Evolutionary conservation across 768 basidiomycete species (phyloP), one percentile per base, ranked within the genome.

Genomic region (Phylloporus arenicola): DNA sequence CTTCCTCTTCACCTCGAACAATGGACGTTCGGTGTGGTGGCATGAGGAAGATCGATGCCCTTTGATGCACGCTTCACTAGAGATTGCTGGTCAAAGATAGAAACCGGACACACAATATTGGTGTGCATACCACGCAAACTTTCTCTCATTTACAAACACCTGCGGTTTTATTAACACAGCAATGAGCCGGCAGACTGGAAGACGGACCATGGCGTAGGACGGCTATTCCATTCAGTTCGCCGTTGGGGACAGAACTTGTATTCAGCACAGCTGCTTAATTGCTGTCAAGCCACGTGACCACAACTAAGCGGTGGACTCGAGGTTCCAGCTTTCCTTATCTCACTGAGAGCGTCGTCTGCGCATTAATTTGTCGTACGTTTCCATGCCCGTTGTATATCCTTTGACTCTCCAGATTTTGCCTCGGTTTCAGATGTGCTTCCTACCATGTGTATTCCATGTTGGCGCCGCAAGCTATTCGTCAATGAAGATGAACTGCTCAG

Each of bases 1-100:
- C 65, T 95, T 93, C 74, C 87, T 89, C 76, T 92, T 90, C 51
- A 95, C 84, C 66, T 94, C 90, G 55, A 89, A 92, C n/a, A 96
- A 75, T 4, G 92, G 91, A 17, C 93, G 76, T 58, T 92, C 88
- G 27, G 82, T 82, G 64, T 96, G 93, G 43, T 79, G 79, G 66
- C 93, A 96, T 13, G 82, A 82, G 3, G 91, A 92, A 12, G 92
- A 93, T 47, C 93, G 83, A 62, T 96, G 92, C 0, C 93, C 93
- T 70, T 93, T 93, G 65, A 94, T 93, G 68, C 93, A 96, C 12
- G 90, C 86, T 73, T 87, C 88, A 68, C 92, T 93, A 60, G 19
- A 30, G 44, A 35, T 31, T 16, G 29, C 19, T 45, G 33, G 55
- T 58, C 22, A 67, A 55, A 45, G 51, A 43, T 24, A 20, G 29